Conservation (phyloP, 129 eudicot species). For the Centrapalus pauciflorus region DNA sequence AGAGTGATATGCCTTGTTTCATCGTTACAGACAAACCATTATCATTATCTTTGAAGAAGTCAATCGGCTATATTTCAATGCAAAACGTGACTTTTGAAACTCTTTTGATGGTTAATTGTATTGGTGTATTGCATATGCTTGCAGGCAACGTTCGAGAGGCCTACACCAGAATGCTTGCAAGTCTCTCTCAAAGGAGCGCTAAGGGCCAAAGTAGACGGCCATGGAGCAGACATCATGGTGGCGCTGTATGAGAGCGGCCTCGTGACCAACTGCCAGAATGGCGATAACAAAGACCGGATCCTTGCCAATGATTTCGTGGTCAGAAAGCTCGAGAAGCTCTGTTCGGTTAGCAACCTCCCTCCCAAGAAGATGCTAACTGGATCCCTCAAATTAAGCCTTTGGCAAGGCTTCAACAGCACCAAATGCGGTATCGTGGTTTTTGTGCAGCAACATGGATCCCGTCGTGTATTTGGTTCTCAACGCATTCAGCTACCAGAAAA, state of each 20-base stretch:
- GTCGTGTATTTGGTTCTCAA: conserved; percentile 64
- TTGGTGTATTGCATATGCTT: background rate
- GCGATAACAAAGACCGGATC: conserved; percentile 71
- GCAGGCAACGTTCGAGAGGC: conserved; percentile 66
- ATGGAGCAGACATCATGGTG: conserved; percentile 65
- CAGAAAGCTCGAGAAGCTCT: conserved; percentile 64
- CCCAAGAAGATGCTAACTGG: conserved; percentile 62
- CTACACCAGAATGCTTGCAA: conserved; percentile 50
- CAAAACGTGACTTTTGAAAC: too few relatives aligned
- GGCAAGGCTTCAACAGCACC: conserved; percentile 62
- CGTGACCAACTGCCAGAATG: conserved; percentile 60
- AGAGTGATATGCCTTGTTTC: too few relatives aligned
- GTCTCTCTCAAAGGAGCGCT: conserved; percentile 60
- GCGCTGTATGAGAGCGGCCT: conserved; percentile 68
- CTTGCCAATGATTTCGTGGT: conserved; percentile 81
- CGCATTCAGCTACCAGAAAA: conserved; percentile 44
- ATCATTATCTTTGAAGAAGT: too few relatives aligned
- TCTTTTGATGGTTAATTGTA: background rate
- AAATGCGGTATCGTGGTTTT: conserved; percentile 72
- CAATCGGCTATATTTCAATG: too few relatives aligned
- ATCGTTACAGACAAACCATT: too few relatives aligned
- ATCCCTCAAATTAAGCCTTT: conserved; percentile 51
- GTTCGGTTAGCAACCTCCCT: conserved; percentile 45
- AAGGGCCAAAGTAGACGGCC: conserved; percentile 46
- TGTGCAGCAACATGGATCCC: conserved; percentile 46